A percentile compares a stretch with the other conserved stretches of the same genome.
Conservation (phyloP, 1,139 yeast species). For the Yamadazyma mexicana region DNA sequence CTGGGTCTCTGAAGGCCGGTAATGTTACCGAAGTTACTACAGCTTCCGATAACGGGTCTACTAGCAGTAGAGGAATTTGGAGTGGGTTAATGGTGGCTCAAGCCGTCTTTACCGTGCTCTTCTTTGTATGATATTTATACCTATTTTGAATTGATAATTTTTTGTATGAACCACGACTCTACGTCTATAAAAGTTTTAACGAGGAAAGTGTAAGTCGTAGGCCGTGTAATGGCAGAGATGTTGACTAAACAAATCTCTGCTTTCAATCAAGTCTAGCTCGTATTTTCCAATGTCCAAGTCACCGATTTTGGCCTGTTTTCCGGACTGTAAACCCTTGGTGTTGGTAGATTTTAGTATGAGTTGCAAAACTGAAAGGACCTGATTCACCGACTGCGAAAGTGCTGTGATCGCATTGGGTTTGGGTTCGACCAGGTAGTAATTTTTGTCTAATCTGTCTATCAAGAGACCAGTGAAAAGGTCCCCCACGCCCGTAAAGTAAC, state of each 20-base stretch:
- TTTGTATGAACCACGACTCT: neutral
- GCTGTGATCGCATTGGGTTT: slow-evolving; percentile 7
- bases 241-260: slow-evolving; percentile 29
- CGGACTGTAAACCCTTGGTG: slow-evolving; percentile 10
- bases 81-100: slow-evolving; percentile 12
- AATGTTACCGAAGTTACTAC: slow-evolving; percentile 4
- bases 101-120: slow-evolving; percentile 12
- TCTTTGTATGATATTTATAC: slow-evolving; percentile 2
- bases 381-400: slow-evolving; percentile 40
- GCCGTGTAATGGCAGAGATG: slow-evolving; percentile 21
- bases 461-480: slow-evolving; percentile 83
- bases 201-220: slow-evolving; percentile 1
- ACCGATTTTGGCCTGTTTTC: slow-evolving; percentile 30
- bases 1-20: slow-evolving; percentile 1
- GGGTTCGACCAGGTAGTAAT: slow-evolving; percentile 11
- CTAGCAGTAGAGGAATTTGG: slow-evolving; percentile 3
- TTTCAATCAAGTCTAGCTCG: slow-evolving; percentile 41
- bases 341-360: slow-evolving; percentile 43
- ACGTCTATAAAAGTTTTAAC: neutral
- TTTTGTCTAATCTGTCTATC: slow-evolving; percentile 54
- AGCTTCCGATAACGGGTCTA: slow-evolving; percentile 6
- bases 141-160: neutral
- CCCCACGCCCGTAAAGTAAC: slow-evolving; percentile 91
- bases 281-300: slow-evolving; percentile 42
- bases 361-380: slow-evolving; percentile 51